Evolutionary conservation across 1,284 basidiomycete genomes (phyloP).

Genomic region (Apiotrichum brassicae): DNA sequence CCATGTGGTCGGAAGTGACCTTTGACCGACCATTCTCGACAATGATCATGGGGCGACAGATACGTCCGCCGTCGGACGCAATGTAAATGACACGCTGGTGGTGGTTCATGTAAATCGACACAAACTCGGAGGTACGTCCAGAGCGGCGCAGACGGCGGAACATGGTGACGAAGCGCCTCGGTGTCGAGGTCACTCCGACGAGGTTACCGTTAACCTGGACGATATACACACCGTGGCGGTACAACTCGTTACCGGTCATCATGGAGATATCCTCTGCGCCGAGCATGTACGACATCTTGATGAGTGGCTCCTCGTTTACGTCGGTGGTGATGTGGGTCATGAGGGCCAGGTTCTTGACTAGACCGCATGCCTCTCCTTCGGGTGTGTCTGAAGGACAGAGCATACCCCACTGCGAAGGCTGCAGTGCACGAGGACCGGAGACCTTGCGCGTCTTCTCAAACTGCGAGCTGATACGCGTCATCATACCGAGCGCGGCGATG

Average conservation of each 20-base stretch:
- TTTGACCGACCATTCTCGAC: constrained; percentile 76
- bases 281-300: constrained; percentile 82
- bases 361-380: constrained; percentile 97
- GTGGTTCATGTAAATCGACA: constrained; percentile 93
- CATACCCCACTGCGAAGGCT: constrained; percentile 99
- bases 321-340: constrained; percentile 99
- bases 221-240: constrained; percentile 81
- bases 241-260: constrained; percentile 92
- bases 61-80: constrained; percentile 93
- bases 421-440: constrained; percentile 91
- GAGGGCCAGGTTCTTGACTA: constrained; percentile 96
- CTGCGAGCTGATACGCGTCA: constrained; percentile 98
- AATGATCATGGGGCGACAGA: constrained; percentile 97
- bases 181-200: constrained; percentile 84
- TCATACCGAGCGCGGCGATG: constrained; percentile 98
- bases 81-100: constrained; percentile 95
- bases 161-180: constrained; percentile 76
- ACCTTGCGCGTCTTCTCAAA: constrained; percentile 99
- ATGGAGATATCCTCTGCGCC: constrained; percentile 95
- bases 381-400: constrained; percentile 97
- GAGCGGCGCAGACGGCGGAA: constrained; percentile 90
- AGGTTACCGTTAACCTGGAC: constrained; percentile 97
- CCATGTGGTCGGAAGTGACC: constrained; percentile 76
- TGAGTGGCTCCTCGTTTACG: constrained; percentile 91
- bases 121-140: constrained; percentile 90